These are phyloP conservation scores for Leishmania arabica DNA, from an alignment of 208 protist genomes.

Conservation along the genomic window DNA sequence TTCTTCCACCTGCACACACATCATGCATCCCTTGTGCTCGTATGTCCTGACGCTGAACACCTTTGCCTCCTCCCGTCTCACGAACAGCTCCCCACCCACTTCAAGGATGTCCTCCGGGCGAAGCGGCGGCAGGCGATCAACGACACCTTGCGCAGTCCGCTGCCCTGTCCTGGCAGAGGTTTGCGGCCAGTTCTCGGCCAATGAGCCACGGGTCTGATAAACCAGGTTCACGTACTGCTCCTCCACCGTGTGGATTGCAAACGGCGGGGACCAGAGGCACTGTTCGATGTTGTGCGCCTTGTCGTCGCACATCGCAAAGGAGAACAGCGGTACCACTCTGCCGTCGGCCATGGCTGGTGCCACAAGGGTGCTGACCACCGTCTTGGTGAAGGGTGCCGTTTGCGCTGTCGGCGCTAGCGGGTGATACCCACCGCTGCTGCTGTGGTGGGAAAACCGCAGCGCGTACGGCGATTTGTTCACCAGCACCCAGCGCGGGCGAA, in stretches of 20 bases:
- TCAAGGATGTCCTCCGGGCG: slow-evolving; percentile 50
- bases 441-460: slow-evolving; percentile 27
- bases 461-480: slow-evolving; percentile 53
- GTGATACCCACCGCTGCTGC: neutral
- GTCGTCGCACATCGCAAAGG: slow-evolving; percentile 19
- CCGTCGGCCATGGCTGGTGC: neutral
- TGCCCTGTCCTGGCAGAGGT: neutral
- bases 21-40: slow-evolving; percentile 40
- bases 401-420: neutral
- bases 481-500: slow-evolving; percentile 74
- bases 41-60: slow-evolving; percentile 47
- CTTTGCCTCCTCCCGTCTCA: slow-evolving; percentile 40
- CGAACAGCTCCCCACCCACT: slow-evolving; percentile 35
- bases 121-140: slow-evolving; percentile 39
- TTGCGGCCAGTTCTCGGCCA: slow-evolving; percentile 53
- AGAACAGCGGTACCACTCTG: slow-evolving; percentile 22
- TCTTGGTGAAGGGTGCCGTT: slow-evolving; percentile 4
- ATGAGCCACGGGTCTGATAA: slow-evolving; percentile 34
- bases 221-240: slow-evolving; percentile 59
- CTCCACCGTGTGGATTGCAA: slow-evolving; percentile 47
- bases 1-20: slow-evolving; percentile 60
- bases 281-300: slow-evolving; percentile 23
- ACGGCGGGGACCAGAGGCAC: slow-evolving; percentile 46
- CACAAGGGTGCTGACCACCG: neutral
- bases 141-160: neutral